Conservation (phyloP, 331 rosid genomes). For the Malus hybrid region DNA sequence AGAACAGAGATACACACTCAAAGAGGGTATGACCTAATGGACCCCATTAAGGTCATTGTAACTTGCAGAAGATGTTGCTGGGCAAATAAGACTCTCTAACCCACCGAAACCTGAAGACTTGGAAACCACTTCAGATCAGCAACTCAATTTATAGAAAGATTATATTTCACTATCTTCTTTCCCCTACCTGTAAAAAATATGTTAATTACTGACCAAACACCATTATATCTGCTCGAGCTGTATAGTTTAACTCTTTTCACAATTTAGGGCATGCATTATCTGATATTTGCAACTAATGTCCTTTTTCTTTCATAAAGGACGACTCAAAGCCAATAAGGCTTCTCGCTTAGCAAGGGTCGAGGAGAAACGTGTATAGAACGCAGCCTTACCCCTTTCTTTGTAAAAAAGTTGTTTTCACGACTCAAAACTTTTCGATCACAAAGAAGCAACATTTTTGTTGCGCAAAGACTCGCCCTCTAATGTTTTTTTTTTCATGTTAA, state of each 20-base stretch:
- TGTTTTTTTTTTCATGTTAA: not conserved
- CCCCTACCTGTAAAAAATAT: not conserved
- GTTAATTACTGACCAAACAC: not conserved
- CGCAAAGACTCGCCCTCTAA: no score
- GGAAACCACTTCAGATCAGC: not conserved
- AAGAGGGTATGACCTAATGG: not conserved
- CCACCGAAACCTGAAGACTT: not conserved
- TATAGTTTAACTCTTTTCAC: not conserved
- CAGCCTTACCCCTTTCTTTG: no score
- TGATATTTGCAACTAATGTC: not conserved
- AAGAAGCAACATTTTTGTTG: no score
- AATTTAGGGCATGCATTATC: no score
- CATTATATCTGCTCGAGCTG: not conserved
- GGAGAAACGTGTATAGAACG: no score
- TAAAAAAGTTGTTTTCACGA: no score
- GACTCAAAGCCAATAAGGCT: no score
- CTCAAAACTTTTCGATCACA: no score
- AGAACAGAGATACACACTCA: not conserved
- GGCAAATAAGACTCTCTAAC: not conserved
- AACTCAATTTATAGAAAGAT: not conserved
- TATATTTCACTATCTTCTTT: not conserved
- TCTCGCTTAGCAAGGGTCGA: no score
- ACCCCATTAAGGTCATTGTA: constrained; percentile 12
- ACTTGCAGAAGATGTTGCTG: constrained; percentile 12
- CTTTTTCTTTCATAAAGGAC: no score